A percentile compares a stretch with the other conserved stretches of the same genome.
Evolutionary conservation across 371 early-diverging fungal genomes (phyloP).

Genomic region (Mortierella sp.): DNA sequence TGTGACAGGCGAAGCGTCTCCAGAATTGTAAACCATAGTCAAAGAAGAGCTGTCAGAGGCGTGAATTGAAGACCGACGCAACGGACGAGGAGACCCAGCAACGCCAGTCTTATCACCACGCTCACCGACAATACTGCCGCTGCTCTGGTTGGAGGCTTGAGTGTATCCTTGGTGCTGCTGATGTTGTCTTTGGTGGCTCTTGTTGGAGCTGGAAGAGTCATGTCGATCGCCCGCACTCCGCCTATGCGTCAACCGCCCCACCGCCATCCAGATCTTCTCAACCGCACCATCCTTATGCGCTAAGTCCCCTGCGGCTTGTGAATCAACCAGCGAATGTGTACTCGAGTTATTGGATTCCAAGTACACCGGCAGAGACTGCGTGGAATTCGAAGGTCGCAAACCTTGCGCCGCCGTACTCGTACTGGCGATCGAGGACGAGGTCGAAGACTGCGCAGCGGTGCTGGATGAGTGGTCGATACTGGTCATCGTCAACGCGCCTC

Average conservation of each 20-base stretch:
- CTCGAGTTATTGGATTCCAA: constrained; percentile 10
- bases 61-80: neutral
- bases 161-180: neutral
- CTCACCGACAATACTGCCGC: neutral
- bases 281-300: neutral
- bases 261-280: constrained; percentile 5
- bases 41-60: neutral
- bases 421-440: neutral
- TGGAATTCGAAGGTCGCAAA: neutral
- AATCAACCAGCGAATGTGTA: neutral
- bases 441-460: neutral
- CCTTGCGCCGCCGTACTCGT: neutral
- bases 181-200: neutral
- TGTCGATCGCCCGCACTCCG: neutral
- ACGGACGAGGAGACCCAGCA: neutral
- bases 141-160: neutral
- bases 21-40: neutral
- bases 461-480: neutral
- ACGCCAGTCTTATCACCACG: neutral
- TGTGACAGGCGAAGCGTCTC: neutral
- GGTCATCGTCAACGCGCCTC: neutral
- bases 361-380: constrained; percentile 4
- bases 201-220: neutral
- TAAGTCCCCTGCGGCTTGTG: neutral
- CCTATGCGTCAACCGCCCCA: constrained; percentile 9